A percentile compares a stretch with the other conserved stretches of the same genome.
Conservation (phyloP, 768 basidiomycete species). For the Mrakia frigida region DNA sequence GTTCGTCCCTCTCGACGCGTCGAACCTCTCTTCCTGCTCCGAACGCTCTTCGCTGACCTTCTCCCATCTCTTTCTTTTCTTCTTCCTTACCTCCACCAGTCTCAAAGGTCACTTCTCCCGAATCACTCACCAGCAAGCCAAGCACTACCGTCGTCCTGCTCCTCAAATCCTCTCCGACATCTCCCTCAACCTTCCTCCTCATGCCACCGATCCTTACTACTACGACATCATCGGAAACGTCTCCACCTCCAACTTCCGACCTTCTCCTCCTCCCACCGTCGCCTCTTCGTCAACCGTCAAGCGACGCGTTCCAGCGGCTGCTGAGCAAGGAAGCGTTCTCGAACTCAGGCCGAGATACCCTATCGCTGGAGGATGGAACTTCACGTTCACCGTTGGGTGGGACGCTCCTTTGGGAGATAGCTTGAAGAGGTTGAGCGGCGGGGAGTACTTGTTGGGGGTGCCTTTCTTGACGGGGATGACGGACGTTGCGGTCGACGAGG, state of each 20-base stretch:
- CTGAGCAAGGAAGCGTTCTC: conserved; percentile 46
- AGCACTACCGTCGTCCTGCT: conserved; percentile 61
- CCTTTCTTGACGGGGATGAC: conserved; percentile 79
- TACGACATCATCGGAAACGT: conserved; percentile 94
- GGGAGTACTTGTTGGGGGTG: conserved; percentile 68
- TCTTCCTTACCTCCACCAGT: conserved; percentile 47
- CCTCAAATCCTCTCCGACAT: conserved; percentile 60
- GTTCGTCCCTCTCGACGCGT: conserved; percentile 52
- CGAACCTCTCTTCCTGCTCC: too few species aligned
- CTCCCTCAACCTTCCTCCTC: conserved; percentile 73
- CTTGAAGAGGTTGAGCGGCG: conserved; percentile 61
- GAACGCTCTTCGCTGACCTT: background rate
- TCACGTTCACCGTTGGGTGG: conserved; percentile 88
- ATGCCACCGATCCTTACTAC: conserved; percentile 76
- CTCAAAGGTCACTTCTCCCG: conserved; percentile 95
- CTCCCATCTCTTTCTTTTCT: background rate
- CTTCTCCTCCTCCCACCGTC: conserved; percentile 34
- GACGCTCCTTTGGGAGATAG: conserved; percentile 67
- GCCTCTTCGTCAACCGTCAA: conserved; percentile 31
- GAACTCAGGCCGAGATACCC: conserved; percentile 89
- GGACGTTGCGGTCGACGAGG: conserved; percentile 73
- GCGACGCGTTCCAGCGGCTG: conserved; percentile 33
- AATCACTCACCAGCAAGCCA: conserved; percentile 72
- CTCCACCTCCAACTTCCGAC: conserved; percentile 81
- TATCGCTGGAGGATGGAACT: conserved; percentile 94